Evolutionary conservation across 257 asterid genomes (phyloP), one percentile per base, ranked within the genome.

Genomic region (Solanum tarijense): DNA sequence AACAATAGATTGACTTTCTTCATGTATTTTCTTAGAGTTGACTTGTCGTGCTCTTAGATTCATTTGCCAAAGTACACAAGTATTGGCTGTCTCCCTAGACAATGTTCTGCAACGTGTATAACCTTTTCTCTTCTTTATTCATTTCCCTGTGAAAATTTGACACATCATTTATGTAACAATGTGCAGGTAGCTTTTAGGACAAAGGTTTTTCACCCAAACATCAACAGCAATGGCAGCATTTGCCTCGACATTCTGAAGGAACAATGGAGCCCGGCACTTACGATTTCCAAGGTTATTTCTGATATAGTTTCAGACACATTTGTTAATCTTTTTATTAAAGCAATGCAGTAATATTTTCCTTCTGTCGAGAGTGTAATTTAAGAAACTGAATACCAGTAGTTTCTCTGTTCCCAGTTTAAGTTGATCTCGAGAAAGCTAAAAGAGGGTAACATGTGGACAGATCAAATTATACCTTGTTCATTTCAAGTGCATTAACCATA

Each of bases 221-320:
- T 91, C 83, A 91, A 91, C 89, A 91, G 92, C 83, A 91, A 91
- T 43, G 92, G 92, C 10, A 91, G 92, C 89, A 91, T 91, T 86
- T 91, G 92, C 86, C 92, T 91, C 82, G 92, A 91, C 69, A 91
- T 91, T 66, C 32, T 91, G 83, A 91, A 91, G 89, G 92, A 91
- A 74, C 92, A 91, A 68, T 91, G 92, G 92, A 91, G 92, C 88
- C 92, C 92, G 18, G 92, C 92, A 73, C 91, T 91, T 55, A 89
- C 92, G 7, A 91, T 91, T 35, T 91, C 92, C 55, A 91, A 91
- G 92, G 92, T 90, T 66, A 39, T 52, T 74, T 31, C 66, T 41
- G 66, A 25, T 41, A 43, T 9, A 3, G 39, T 27, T 25, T 79
- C 65, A 41, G 25, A 13, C 16, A 14, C 38, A 43, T 79, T 43